A percentile compares a stretch with the other conserved stretches of the same genome.
These are phyloP conservation scores for Kwoniella botswanensis DNA, from an alignment of 768 basidiomycete genomes.

Conservation along the genomic window DNA sequence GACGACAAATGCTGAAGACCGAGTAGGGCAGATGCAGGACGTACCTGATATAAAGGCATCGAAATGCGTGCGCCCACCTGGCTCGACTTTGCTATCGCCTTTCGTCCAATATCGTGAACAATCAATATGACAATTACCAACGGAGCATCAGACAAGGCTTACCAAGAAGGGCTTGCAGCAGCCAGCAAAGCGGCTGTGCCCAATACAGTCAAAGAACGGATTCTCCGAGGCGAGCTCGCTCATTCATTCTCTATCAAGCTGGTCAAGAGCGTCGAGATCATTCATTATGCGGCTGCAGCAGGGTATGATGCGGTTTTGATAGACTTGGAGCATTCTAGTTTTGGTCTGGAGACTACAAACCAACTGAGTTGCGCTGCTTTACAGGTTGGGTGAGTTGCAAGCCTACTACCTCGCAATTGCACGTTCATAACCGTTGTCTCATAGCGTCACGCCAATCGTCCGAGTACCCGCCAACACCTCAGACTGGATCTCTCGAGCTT, in stretches of 20 bases:
- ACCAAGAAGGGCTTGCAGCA: conserved; percentile 4
- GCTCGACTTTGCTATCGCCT: too few relatives aligned
- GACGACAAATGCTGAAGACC: too few relatives aligned
- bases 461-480: conserved; percentile 48
- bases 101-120: neutral
- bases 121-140: neutral
- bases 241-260: conserved; percentile 43
- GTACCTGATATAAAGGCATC: too few relatives aligned
- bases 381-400: conserved; percentile 32
- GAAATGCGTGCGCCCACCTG: too few relatives aligned
- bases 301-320: conserved; percentile 47
- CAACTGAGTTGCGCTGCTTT: conserved; percentile 35
- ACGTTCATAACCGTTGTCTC: too few relatives aligned
- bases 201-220: conserved; percentile 27
- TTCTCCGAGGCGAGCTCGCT: conserved; percentile 28
- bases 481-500: conserved; percentile 48
- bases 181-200: conserved; percentile 23
- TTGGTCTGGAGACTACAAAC: conserved; percentile 40
- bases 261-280: conserved; percentile 36
- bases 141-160: neutral
- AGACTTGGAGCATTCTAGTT: conserved; percentile 45
- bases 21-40: too few relatives aligned
- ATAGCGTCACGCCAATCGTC: conserved; percentile 43
- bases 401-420: neutral
- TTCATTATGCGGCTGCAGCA: conserved; percentile 35